A percentile compares a stretch with the other conserved stretches of the same genome.
Evolutionary conservation across 2,329 filamentous ascomycete genomes (phyloP).

Genomic region (Pezicula neosporulosa): DNA sequence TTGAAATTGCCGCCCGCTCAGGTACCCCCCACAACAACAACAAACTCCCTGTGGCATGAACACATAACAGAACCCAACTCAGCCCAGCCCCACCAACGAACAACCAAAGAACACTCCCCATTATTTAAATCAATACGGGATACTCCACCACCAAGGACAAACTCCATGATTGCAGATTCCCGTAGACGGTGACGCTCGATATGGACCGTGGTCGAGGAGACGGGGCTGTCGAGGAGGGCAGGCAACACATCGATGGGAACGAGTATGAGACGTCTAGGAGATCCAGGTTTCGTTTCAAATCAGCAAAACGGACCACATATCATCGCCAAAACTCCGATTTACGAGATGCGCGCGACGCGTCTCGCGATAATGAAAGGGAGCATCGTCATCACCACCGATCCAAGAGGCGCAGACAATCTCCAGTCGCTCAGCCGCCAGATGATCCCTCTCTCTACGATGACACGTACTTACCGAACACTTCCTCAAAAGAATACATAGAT

Average conservation of each 20-base stretch:
- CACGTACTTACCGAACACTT: slow-evolving; percentile 32
- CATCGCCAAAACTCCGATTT: slow-evolving; percentile 4
- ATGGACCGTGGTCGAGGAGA: not conserved
- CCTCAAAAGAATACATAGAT: slow-evolving; percentile 44
- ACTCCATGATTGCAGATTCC: no score
- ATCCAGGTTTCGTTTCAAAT: slow-evolving; percentile 27
- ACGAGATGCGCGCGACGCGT: slow-evolving; percentile 6
- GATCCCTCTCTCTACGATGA: slow-evolving; percentile 35
- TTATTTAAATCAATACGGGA: no score
- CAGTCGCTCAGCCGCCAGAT: slow-evolving; percentile 23
- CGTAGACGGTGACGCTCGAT: not conserved
- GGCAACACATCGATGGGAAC: slow-evolving; percentile 3
- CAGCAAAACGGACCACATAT: slow-evolving; percentile 17
- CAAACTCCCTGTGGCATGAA: no score
- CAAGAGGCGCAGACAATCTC: slow-evolving; percentile 18
- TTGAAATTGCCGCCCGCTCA: no score
- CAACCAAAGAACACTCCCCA: no score
- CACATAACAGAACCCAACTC: no score
- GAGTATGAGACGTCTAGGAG: slow-evolving; percentile 10
- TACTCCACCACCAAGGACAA: no score
- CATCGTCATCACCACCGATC: slow-evolving; percentile 23
- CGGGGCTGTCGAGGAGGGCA: not conserved
- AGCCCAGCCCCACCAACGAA: no score
- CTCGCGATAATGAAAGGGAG: slow-evolving; percentile 10
- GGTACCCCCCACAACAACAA: not conserved